phyloP scores from a whole-genome alignment of 352 stramenopile species.

The Phytophthora kernoviae region DNA sequence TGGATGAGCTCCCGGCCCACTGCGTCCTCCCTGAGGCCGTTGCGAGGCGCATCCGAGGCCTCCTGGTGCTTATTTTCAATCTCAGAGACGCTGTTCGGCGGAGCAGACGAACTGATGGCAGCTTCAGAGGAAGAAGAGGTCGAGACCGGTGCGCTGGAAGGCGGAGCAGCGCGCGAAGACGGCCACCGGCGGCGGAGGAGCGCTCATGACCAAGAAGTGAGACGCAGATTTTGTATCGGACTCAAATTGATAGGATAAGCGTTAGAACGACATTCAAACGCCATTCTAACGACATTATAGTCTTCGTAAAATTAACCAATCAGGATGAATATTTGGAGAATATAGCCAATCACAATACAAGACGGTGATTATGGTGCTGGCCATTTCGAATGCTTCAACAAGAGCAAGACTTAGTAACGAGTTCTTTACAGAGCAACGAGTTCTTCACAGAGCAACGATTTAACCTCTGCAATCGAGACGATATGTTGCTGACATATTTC shows the following conservation, averaged over 20 bases:
- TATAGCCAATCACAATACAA: no score
- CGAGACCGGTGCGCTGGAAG: constrained; percentile 1
- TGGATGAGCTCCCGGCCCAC: constrained; percentile 71
- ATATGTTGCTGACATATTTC: no score
- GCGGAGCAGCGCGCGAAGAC: constrained; percentile 3
- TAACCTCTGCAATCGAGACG: no score
- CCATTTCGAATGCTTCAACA: no score
- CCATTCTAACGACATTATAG: constrained; percentile 1
- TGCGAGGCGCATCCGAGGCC: background rate
- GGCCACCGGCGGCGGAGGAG: constrained; percentile 21
- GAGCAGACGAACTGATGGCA: background rate
- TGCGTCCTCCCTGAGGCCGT: constrained; percentile 37
- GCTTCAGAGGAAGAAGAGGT: background rate
- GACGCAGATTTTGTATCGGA: background rate
- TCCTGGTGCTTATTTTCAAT: no score
- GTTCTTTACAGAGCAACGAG: no score
- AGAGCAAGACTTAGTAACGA: no score
- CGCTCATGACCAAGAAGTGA: constrained; percentile 35
- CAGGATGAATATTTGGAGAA: no score
- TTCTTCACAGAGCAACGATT: no score
- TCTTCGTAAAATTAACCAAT: no score
- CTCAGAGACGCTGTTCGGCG: background rate
- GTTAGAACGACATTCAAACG: background rate
- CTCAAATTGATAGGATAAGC: background rate
- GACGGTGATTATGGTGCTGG: no score